These are phyloP conservation scores for Aspergillus campestris DNA, from an alignment of 495 filamentous ascomycete genomes.

Conservation along the genomic window DNA sequence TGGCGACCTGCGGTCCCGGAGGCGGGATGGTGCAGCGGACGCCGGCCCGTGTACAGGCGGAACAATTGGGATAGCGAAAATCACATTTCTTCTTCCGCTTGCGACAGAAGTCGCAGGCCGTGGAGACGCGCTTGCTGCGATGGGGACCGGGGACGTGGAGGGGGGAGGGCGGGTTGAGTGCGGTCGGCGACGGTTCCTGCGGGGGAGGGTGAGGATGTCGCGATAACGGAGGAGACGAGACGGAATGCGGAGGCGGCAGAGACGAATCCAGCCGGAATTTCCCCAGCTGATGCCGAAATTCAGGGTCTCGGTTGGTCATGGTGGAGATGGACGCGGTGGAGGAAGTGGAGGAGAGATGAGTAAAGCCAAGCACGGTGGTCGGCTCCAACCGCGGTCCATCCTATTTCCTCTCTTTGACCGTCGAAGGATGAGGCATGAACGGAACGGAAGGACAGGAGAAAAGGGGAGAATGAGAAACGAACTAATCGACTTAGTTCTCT, in stretches of 20 bases:
- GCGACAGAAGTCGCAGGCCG: slow-evolving; percentile 46
- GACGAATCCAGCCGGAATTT: slow-evolving; percentile 36
- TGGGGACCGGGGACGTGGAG: slow-evolving; percentile 4
- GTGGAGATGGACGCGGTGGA: slow-evolving; percentile 2
- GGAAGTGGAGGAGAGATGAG: slow-evolving; percentile 1
- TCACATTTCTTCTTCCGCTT: slow-evolving; percentile 49
- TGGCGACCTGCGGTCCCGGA: slow-evolving; percentile 34
- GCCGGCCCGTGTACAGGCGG: slow-evolving; percentile 42
- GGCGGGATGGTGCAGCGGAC: slow-evolving; percentile 43
- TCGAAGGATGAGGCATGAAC: no score
- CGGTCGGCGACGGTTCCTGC: background rate
- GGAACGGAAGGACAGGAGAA: no score
- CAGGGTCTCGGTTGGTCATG: slow-evolving; percentile 34
- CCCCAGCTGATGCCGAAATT: slow-evolving; percentile 39
- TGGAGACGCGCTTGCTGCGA: slow-evolving; percentile 37
- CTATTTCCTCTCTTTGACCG: no score
- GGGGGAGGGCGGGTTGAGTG: background rate
- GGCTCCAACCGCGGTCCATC: no score
- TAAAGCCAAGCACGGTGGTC: no score
- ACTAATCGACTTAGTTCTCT: no score
- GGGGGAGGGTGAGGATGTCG: slow-evolving; percentile 1
- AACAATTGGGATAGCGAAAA: slow-evolving; percentile 45
- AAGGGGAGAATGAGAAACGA: no score
- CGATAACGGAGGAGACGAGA: slow-evolving; percentile 2
- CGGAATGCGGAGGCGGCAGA: slow-evolving; percentile 11